Evolutionary conservation across 2,329 filamentous ascomycete genomes (phyloP), one percentile per base, ranked within the genome.

Genomic region (Aquanectria penicillioides): DNA sequence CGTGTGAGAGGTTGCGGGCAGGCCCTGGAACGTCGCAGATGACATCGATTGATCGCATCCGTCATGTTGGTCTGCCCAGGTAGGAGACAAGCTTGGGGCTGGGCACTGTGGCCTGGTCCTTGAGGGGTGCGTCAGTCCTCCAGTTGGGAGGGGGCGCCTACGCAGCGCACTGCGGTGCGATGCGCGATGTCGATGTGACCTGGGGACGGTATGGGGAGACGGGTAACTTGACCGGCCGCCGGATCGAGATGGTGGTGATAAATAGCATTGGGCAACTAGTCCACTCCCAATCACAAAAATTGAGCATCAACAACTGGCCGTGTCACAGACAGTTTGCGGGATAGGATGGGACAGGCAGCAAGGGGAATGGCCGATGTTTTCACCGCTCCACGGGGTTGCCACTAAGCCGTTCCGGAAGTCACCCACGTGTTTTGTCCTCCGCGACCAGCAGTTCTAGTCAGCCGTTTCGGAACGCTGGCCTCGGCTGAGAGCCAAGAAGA

Each of bases 391-490:
- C 44, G 41, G 65, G 52, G 59, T 64, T 41, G 53, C 67, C 64
- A 54, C 68, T 70, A 70, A 70, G 59, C 68, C 59, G 26, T 70
- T 69, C 60, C 64, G 67, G 67, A 68, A 70, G 57, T 54, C 51
- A 52, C 59, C 68, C 68, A 70, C 68, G 68, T 70, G 68, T 70
- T 69, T 69, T 58, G 47, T 52, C 37, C n/a, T n/a, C 28, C 33
- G 31, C 29, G 41, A 47, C 23, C 49, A 61, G 46, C 47, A 59
- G n/a, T 41, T 57, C 61, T 68, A 51, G 47, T 63, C 54, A 68
- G 59, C 55, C 63, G 51, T 61, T 64, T 64, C 54, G 38, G 59
- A 53, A 43, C 59, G 59, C 8, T 59, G 49, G 53, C 44, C 52
- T 57, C 56, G 51, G 57, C 56, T 57, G 38, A 13, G 41, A 37